Evolutionary conservation across 257 asterid genomes (phyloP).

Genomic region (Lycium ferocissimum): DNA sequence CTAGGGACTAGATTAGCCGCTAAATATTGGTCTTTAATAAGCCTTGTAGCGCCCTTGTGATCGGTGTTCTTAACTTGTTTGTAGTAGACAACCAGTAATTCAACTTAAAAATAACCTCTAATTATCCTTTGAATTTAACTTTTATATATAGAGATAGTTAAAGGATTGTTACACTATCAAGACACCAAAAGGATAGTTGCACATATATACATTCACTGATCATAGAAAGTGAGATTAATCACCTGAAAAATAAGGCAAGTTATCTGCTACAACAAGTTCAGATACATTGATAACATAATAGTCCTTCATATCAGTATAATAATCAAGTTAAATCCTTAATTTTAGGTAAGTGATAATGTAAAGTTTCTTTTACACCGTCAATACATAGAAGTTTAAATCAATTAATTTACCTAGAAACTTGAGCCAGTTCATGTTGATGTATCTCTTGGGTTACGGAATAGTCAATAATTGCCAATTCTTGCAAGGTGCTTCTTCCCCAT

Average conservation of each 20-base stretch:
- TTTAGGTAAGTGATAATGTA: too few species aligned
- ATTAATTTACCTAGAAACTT: constrained; percentile 44
- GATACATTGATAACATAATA: too few species aligned
- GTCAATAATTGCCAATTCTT: constrained; percentile 46
- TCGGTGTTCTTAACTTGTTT: too few species aligned
- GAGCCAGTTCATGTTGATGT: constrained; percentile 42
- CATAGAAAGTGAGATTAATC: neutral
- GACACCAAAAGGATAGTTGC: neutral
- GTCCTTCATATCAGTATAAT: too few species aligned
- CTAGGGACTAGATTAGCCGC: too few species aligned
- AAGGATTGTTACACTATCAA: neutral
- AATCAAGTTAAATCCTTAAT: too few species aligned
- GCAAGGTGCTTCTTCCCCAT: constrained; percentile 40
- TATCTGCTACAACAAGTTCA: neutral
- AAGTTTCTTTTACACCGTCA: neutral
- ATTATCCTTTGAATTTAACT: too few species aligned
- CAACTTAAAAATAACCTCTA: too few species aligned
- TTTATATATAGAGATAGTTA: too few species aligned
- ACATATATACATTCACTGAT: neutral
- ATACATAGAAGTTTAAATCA: neutral
- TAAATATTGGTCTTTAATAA: too few species aligned
- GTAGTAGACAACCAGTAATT: too few species aligned
- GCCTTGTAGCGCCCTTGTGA: too few species aligned
- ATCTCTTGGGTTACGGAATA: constrained; percentile 27
- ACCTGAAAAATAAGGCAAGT: neutral